Base-by-base conservation (phyloP, 495 filamentous ascomycete species). In the Lophium mytilinum region DNA sequence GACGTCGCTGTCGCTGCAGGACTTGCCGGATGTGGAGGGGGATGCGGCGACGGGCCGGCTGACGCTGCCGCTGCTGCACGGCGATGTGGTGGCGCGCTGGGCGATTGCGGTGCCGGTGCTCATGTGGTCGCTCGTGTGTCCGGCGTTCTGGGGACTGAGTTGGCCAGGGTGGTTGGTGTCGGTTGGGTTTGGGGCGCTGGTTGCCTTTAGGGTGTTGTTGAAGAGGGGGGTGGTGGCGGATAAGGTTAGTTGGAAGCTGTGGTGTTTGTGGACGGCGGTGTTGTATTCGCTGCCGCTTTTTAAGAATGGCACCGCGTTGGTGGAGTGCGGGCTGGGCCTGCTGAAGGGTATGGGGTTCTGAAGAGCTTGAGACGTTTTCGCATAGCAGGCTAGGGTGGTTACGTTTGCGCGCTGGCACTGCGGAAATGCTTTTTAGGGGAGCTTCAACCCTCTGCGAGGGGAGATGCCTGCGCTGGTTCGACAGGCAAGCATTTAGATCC, bases 1-100 rank as follows among this genome's bases (percentile, higher is more conserved):
- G 17, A 74, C 73, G 0, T 82, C 78, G n/a, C 66, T 80, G 52
- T 76, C 81, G 4, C 59, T 76, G 0, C 79, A 81, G 57, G 79
- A 81, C 56, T 60, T 81, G 8, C 68, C 71, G 11, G 78, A 80
- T 51, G 69, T 74, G 52, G 68, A 54, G 10, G 79, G 79, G 3
- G 80, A 82, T 55, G 42, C 53, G 1, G 62, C 66, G 4, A 66
- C 76, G 1, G 75, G 71, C 0, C 69, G 79, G 1, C 59, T 60
- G 34, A 77, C 78, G 0, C 35, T 73, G 10, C 73, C 72, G 0
- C 58, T 78, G 0, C 65, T 76, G 1, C 50, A 75, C 3, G 79
- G 79, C 1, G 74, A 81, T 34, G 50, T 34, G 18, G 49, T 63
- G n/a, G 69, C 76, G 1, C 67, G 79, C 6, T 70, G 67, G 63